Evolutionary conservation across 139 green algal species (phyloP), one percentile per base, ranked within the genome.

Genomic region (Monoraphidium neglectum): DNA sequence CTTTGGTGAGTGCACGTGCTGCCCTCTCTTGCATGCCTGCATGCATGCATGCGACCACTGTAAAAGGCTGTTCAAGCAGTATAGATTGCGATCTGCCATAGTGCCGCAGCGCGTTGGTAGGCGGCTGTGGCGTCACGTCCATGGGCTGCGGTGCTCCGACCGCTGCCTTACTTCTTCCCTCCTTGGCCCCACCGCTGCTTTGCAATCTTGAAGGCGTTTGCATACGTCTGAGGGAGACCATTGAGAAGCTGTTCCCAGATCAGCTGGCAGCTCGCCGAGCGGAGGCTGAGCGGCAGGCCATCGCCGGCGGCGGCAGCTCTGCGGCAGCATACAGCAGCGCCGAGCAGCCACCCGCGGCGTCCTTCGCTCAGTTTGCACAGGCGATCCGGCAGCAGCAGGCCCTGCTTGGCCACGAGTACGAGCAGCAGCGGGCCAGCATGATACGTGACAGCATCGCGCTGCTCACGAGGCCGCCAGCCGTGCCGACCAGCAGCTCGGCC

Each of bases 1-100:
- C 3, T 84, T 84, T 37, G 78, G 78, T 84, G 47, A 68, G 78
- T n/a, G n/a, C n/a, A n/a, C n/a, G n/a, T n/a, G n/a, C n/a, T n/a
- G n/a, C n/a, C n/a, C n/a, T n/a, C n/a, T n/a, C n/a, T n/a, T n/a
- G n/a, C n/a, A 21, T 21, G 18, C 51, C 51, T 60, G 51, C 18
- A 28, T 60, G 18, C 51, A 21, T 21, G 21, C 51, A 21, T 28
- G 51, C 51, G 51, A 33, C n/a, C 26, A 65, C 10, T 13, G 28
- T 65, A 13, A 8, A 65, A 30, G n/a, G 57, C 6, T 37, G 8
- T 37, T 65, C 36, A 15, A 62, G 10, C 15, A 15, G 69, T 6
- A 18, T 28, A 26, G 28, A 28, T 10, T 38, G 24, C 24, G 40
- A n/a, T 24, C 10, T 21, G 18, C 26, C 56, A 64, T 24, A 35